A percentile compares a stretch with the other conserved stretches of the same genome.
Evolutionary conservation across 305 asterid species (phyloP).

Genomic region (Solanum chacoense): DNA sequence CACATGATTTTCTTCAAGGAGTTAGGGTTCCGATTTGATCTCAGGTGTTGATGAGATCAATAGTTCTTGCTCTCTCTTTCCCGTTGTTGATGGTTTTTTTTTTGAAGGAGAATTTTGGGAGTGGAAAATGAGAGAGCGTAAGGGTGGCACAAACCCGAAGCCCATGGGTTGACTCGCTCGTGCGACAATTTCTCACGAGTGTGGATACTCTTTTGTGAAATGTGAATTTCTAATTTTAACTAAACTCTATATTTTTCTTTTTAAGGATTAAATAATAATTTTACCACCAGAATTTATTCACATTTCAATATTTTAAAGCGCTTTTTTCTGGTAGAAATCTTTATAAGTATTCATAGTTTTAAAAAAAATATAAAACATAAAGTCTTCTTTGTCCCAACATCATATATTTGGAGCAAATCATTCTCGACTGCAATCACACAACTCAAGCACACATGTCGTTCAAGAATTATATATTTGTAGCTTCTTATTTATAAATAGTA

Average conservation of each 20-base stretch:
- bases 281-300: neutral
- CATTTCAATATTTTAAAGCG: neutral
- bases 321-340: neutral
- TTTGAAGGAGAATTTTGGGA: neutral
- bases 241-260: neutral
- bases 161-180: conserved; percentile 14
- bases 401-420: neutral
- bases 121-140: neutral
- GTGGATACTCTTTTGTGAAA: neutral
- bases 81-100: neutral
- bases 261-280: neutral
- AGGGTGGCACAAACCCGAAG: neutral
- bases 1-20: conserved; percentile 20
- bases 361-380: too few relatives aligned
- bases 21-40: conserved; percentile 17
- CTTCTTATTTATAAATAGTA: neutral
- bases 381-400: neutral
- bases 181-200: conserved; percentile 1
- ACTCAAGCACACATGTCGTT: neutral
- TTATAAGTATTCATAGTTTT: accelerated
- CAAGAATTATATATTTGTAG: too few relatives aligned
- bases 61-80: neutral
- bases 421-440: neutral
- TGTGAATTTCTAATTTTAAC: neutral
- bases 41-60: conserved; percentile 11